phyloP scores from a whole-genome alignment of 306 rosid genomes.

The Ormosia semicastrata region DNA sequence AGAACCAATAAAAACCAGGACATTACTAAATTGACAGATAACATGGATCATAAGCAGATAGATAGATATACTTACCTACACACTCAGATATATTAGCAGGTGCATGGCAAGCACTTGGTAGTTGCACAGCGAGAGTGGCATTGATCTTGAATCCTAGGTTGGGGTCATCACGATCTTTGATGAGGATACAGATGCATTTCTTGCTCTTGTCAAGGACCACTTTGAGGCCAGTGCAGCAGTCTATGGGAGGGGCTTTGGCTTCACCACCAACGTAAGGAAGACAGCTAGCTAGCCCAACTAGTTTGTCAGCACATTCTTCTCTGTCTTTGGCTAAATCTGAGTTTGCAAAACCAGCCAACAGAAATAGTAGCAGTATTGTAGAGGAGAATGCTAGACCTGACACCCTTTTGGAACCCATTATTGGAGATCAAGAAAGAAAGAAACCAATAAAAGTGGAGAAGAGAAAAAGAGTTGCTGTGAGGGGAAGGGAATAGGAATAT shows the following conservation, averaged over 20 bases:
- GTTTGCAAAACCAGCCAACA: conserved; percentile 31
- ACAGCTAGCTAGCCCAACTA: conserved; percentile 61
- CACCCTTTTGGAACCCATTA: conserved; percentile 34
- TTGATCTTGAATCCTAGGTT: conserved; percentile 75
- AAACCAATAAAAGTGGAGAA: background rate
- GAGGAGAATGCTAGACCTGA: background rate
- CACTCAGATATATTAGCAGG: conserved; percentile 63
- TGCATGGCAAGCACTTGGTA: conserved; percentile 66
- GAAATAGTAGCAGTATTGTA: background rate
- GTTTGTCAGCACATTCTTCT: conserved; percentile 64
- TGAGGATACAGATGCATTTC: conserved; percentile 73
- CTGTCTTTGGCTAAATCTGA: conserved; percentile 56
- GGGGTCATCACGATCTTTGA: conserved; percentile 77
- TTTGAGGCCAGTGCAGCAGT: conserved; percentile 76
- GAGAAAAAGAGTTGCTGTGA: background rate
- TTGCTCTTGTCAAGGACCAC: conserved; percentile 54
- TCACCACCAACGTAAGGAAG: conserved; percentile 67
- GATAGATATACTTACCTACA: conserved; percentile 41
- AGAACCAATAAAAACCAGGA: background rate
- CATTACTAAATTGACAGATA: background rate
- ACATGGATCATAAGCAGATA: background rate
- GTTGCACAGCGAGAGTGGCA: conserved; percentile 61
- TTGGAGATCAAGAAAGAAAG: background rate
- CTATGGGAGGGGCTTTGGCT: conserved; percentile 65
- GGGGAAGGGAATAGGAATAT: background rate